Evolutionary conservation across 2,329 filamentous ascomycete genomes (phyloP).

Genomic region (Aspergillus pseudoviridinutans): DNA sequence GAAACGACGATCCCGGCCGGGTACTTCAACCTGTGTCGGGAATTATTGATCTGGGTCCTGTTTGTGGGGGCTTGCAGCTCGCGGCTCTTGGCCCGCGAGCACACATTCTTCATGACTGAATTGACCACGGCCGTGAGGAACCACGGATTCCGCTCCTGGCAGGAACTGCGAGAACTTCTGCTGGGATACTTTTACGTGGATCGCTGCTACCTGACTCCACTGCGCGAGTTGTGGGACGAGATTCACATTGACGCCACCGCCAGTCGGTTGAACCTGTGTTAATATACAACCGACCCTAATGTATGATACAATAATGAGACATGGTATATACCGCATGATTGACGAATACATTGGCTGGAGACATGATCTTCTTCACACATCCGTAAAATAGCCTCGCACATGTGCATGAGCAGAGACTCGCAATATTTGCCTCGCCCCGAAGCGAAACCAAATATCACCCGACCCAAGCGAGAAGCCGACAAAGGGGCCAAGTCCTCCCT

Average conservation of each 20-base stretch:
- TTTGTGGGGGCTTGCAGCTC: conserved; percentile 34
- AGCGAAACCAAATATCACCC: too few species aligned
- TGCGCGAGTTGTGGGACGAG: conserved; percentile 32
- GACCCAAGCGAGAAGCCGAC: too few species aligned
- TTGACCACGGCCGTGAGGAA: conserved; percentile 24
- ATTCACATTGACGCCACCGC: conserved; percentile 17
- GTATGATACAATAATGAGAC: conserved; percentile 15
- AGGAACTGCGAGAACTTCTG: conserved; percentile 29
- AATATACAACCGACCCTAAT: conserved; percentile 1
- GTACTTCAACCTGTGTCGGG: conserved; percentile 28
- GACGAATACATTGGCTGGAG: neutral
- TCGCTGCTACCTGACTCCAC: conserved; percentile 27
- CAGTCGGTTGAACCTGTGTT: conserved; percentile 3
- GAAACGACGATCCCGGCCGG: conserved; percentile 30
- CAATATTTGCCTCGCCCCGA: neutral
- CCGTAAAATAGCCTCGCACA: neutral
- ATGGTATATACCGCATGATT: conserved; percentile 5
- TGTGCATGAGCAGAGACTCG: neutral
- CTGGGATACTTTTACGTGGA: conserved; percentile 36
- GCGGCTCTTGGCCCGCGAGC: conserved; percentile 19
- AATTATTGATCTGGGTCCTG: conserved; percentile 35
- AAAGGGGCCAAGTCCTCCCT: neutral
- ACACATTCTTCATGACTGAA: conserved; percentile 30
- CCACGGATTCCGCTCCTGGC: conserved; percentile 29
- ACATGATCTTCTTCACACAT: neutral